Base-by-base conservation (phyloP, 139 green algal species). In the Chlorella sp. region DNA sequence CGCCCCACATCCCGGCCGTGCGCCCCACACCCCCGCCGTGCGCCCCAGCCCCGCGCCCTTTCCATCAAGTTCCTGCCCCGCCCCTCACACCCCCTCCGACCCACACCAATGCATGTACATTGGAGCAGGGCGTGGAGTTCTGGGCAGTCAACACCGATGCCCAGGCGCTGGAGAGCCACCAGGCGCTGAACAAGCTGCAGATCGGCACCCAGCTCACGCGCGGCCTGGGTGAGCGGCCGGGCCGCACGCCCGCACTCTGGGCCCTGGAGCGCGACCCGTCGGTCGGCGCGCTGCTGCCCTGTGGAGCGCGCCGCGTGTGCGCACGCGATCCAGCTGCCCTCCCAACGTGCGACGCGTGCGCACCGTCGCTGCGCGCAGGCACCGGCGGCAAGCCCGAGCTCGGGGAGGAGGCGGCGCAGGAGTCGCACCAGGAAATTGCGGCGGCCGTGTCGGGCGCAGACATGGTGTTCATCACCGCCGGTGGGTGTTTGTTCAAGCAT, bases 81-180 rank as follows among this genome's bases (percentile, higher is more conserved):
- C n/a, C n/a, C n/a, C n/a, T n/a, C n/a, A n/a, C n/a, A n/a, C n/a
- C n/a, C n/a, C n/a, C n/a, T n/a, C n/a, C n/a, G n/a, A n/a, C n/a
- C n/a, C n/a, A n/a, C n/a, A n/a, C n/a, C n/a, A n/a, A n/a, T n/a
- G n/a, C n/a, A n/a, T n/a, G n/a, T n/a, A n/a, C 48, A 36, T 50
- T 8, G 55, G 0, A 64, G 60, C 84, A 98, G 91, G 92, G 94
- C 50, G 93, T 99, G 6, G 93, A 99, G 74, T 97, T 98, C 64
- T 98, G 90, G 89, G 84, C 97, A 6, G 90, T 98, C 2, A 99
- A 99, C 87, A 98, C 96, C 5, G 96, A 99, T 80, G 88, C 91
- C 0, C 95, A 99, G 87, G 96, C 95, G 7, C 88, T 99, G 56
- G 85, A 94, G 46, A 87, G 92, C 55, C 92, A 94, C 38, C 61